Evolutionary conservation across 352 stramenopile species (phyloP).

Genomic region (Thraustotheca clavata): DNA sequence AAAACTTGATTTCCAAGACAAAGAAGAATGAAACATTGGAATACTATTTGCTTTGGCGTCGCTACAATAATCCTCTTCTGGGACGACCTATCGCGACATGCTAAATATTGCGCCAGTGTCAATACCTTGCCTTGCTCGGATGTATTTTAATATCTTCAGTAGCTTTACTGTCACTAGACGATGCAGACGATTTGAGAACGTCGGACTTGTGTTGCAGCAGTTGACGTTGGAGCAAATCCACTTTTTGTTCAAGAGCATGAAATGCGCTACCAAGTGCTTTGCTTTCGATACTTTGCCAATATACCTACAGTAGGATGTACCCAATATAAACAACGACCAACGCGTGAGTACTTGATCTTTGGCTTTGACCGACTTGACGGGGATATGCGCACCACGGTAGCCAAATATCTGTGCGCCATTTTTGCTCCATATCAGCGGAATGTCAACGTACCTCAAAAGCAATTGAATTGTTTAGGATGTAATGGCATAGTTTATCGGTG

Average conservation of each 20-base stretch:
- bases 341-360: neutral
- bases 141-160: neutral
- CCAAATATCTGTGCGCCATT: conserved; percentile 3
- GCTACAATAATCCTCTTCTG: no score
- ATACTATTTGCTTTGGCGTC: no score
- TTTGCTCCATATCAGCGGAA: neutral
- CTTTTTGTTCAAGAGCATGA: conserved; percentile 7
- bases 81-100: neutral
- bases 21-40: no score
- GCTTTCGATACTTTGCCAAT: conserved; percentile 12
- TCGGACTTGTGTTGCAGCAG: neutral
- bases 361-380: neutral
- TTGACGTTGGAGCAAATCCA: conserved; percentile 2
- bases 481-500: conserved; percentile 17
- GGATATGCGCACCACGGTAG: conserved; percentile 17
- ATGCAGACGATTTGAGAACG: neutral
- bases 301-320: conserved; percentile 3
- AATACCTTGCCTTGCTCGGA: no score
- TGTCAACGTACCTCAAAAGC: conserved; percentile 9
- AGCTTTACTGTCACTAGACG: neutral
- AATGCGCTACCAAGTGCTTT: conserved; percentile 9
- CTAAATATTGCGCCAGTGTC: neutral
- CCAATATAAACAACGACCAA: conserved; percentile 8
- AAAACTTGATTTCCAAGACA: no score
- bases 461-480: neutral